phyloP scores from a whole-genome alignment of 257 asterid genomes.

The Solanum paucissectum region DNA sequence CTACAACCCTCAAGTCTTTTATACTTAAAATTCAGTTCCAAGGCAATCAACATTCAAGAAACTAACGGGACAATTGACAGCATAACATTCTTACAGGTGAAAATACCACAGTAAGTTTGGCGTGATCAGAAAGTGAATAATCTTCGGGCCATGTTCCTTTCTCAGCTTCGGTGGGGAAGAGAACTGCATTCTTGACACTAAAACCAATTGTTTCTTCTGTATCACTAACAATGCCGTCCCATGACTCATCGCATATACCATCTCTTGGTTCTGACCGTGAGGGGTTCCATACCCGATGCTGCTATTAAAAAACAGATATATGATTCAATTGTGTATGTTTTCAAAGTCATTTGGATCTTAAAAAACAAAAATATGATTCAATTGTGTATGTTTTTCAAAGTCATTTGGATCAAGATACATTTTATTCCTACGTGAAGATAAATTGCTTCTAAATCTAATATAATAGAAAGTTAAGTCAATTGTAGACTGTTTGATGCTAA shows the following conservation, averaged over 20 bases:
- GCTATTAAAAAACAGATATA: conserved; percentile 6
- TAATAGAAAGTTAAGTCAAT: background rate
- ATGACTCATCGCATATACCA: conserved; percentile 21
- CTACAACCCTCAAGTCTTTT: background rate
- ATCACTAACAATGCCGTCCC: conserved; percentile 27
- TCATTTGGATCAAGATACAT: background rate
- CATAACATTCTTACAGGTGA: conserved; percentile 86
- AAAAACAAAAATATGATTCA: background rate
- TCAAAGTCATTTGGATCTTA: background rate
- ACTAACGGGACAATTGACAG: conserved; percentile 41
- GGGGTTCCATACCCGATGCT: conserved; percentile 81
- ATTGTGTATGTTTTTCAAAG: background rate
- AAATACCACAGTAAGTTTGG: conserved; percentile 85
- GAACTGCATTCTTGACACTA: conserved; percentile 82
- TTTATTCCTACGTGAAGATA: background rate
- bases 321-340: background rate
- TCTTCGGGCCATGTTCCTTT: conserved; percentile 94
- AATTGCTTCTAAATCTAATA: background rate
- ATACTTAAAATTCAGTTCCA: background rate
- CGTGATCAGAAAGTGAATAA: conserved; percentile 94
- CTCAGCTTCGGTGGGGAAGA: conserved; percentile 90
- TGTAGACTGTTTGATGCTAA: background rate
- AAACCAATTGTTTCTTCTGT: conserved; percentile 78
- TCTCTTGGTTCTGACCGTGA: conserved; percentile 43
- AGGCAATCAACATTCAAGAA: background rate